phyloP scores from a whole-genome alignment of 2,329 filamentous ascomycete genomes.

The Esteya vermicola region DNA sequence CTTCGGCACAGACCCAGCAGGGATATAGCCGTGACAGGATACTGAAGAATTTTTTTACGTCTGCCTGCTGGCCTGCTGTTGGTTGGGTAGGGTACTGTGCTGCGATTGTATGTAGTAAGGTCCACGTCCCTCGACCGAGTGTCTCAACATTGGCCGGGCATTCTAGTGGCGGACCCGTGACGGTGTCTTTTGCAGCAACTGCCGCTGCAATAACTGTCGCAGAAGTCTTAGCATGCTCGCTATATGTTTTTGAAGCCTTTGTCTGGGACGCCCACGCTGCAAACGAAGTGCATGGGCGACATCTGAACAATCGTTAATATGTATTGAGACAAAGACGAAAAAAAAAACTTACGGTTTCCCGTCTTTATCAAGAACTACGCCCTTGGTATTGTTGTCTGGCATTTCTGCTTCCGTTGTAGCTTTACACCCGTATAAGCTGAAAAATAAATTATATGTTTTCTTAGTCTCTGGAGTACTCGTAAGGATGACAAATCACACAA shows the following conservation, averaged over 20 bases:
- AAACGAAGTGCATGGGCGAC: slow-evolving; percentile 59
- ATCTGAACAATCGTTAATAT: slow-evolving; percentile 28
- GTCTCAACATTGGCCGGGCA: slow-evolving; percentile 84
- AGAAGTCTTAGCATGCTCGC: slow-evolving; percentile 16
- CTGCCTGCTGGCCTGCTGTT: slow-evolving; percentile 52
- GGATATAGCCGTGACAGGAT: slow-evolving; percentile 82
- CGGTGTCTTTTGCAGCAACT: slow-evolving; percentile 16
- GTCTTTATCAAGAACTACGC: slow-evolving; percentile 63
- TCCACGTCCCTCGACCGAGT: slow-evolving; percentile 84
- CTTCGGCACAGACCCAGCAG: slow-evolving; percentile 88
- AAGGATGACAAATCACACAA: background rate
- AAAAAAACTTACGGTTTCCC: slow-evolving; percentile 59
- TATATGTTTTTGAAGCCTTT: slow-evolving; percentile 22
- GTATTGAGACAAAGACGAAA: slow-evolving; percentile 9
- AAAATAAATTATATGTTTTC: no score
- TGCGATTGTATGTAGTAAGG: slow-evolving; percentile 79
- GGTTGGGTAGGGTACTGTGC: slow-evolving; percentile 69
- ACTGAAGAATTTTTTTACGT: slow-evolving; percentile 64
- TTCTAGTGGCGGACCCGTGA: slow-evolving; percentile 36
- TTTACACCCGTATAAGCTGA: no score
- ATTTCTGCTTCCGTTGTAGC: slow-evolving; percentile 14
- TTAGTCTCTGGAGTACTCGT: no score
- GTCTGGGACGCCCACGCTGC: slow-evolving; percentile 43
- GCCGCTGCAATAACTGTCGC: slow-evolving; percentile 14
- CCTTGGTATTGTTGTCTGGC: slow-evolving; percentile 49